Base-by-base conservation (phyloP, 2,329 filamentous ascomycete genomes). In the Diaporthe nobilis region DNA sequence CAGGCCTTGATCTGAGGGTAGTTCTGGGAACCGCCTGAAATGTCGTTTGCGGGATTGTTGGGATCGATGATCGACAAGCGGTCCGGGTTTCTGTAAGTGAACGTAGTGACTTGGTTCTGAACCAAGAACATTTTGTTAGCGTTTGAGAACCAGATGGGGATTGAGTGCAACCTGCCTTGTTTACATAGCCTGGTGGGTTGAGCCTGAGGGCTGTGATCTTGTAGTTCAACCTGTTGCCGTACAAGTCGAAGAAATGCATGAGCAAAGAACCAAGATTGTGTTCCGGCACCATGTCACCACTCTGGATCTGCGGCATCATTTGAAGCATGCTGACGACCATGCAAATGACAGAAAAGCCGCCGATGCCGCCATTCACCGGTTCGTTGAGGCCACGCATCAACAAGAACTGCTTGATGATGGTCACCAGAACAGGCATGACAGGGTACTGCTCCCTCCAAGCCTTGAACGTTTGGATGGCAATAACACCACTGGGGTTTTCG, bases 271-370 rank as follows among this genome's bases (percentile, higher is more conserved):
- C 96, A 1, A 98, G 89, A 79, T 97, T 92, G 67, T 92, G 88
- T 51, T 92, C 88, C 1, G 90, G 87, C 6, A 88, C 82, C 80
- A 94, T 86, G 75, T 87, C 89, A 37, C 88, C 85, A 77, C 89
- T 91, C 79, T 94, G 91, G 1, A 93, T 87, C 77, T 92, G 89
- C 13, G 95, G 94, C 87, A 95, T 91, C 78, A 94, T 88, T 82
- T 98, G 94, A 63, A 98, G 86, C 84, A 98, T 92, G 86, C 94
- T 97, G 75, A 97, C 94, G 8, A 98, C 94, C 77, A 99, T 88
- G 86, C 97, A 99, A 74, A 96, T 98, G 78, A 98, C 94, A 1
- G 95, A 95, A 82, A 98, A 98, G 3, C 97, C 97, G 72, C 97
- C 97, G 71, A 99, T 92, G 3, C 97, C 97, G 74, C 97, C 97